These are phyloP conservation scores for Friedmanniomyces endolithicus DNA, from an alignment of 495 filamentous ascomycete genomes.

Conservation along the genomic window DNA sequence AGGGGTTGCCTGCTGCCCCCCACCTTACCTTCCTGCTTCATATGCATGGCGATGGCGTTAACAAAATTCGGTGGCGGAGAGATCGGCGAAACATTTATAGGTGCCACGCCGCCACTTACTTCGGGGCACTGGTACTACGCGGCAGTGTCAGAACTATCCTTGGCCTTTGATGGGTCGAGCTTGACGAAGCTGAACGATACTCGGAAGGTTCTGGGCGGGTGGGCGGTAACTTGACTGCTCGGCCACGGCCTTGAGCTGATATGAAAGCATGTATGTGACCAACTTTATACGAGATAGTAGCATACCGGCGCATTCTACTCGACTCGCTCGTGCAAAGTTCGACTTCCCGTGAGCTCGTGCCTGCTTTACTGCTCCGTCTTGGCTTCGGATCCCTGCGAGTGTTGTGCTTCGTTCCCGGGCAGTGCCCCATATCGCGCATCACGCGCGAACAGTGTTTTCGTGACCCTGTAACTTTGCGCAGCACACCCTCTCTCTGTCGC, in stretches of 20 bases:
- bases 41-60: background rate
- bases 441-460: no score
- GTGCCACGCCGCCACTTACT: background rate
- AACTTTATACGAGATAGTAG: background rate
- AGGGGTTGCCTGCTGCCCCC: background rate
- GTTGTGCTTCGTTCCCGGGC: no score
- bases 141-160: no score
- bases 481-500: no score
- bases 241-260: background rate
- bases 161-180: no score
- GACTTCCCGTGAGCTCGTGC: no score
- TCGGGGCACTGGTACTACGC: no score
- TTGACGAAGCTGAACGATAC: background rate
- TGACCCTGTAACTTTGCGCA: no score
- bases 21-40: background rate
- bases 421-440: no score
- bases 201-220: background rate
- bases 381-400: no score
- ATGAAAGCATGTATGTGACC: background rate
- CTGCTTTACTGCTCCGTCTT: no score
- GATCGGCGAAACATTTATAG: background rate
- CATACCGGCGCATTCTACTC: background rate
- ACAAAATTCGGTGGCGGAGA: background rate
- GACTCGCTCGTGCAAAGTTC: no score
- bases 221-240: background rate